Conservation (phyloP, 441 rosid genomes). For the Viola pubescens region DNA sequence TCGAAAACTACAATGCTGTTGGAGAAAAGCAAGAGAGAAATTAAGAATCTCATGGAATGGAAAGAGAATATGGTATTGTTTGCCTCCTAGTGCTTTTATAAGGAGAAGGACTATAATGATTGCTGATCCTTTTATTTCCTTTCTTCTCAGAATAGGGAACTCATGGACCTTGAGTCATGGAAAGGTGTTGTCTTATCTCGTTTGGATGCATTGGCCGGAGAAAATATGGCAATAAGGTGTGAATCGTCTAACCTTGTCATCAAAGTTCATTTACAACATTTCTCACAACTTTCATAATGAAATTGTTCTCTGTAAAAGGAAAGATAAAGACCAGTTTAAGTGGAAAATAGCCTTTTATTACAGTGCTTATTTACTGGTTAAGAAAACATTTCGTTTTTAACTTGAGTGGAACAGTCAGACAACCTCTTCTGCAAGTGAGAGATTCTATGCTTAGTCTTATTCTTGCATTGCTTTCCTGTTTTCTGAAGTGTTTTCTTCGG, state of each 20-base stretch:
- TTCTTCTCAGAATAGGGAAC: constrained; percentile 42
- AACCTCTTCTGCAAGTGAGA: no score
- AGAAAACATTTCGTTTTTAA: no score
- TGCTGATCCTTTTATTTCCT: not conserved
- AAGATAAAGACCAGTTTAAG: no score
- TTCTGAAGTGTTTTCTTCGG: not conserved
- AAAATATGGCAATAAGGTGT: constrained; percentile 61
- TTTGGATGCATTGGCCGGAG: constrained; percentile 47
- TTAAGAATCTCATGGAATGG: constrained; percentile 44
- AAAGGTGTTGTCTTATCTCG: constrained; percentile 44
- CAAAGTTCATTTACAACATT: not conserved
- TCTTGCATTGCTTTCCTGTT: no score
- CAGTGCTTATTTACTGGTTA: not conserved
- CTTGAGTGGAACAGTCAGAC: no score
- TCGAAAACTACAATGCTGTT: constrained; percentile 35
- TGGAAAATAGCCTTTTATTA: no score
- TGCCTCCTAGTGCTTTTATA: not conserved
- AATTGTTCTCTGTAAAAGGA: no score
- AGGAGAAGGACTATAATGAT: not conserved
- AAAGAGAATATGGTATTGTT: constrained; percentile 45
- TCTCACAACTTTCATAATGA: not conserved
- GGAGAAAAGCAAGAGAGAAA: constrained; percentile 48
- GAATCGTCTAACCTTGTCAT: constrained; percentile 6
- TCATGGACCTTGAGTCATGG: constrained; percentile 50
- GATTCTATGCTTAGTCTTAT: no score